phyloP scores from a whole-genome alignment of 1,284 basidiomycete species.

The Ustilago vetiveriae region DNA sequence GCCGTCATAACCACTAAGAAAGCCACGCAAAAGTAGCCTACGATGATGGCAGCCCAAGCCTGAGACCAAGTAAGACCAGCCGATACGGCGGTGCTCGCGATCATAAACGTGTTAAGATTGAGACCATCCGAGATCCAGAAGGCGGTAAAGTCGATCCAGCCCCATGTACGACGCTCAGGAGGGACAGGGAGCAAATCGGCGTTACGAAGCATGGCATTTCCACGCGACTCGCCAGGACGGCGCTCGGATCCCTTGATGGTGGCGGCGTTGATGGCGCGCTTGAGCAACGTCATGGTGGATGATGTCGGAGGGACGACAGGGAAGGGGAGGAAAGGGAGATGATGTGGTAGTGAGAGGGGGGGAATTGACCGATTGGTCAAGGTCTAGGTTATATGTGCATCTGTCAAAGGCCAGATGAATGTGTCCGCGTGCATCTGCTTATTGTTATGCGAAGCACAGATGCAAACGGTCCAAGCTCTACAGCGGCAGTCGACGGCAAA shows the following conservation, averaged over 20 bases:
- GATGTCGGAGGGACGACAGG: neutral
- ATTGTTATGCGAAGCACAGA: too few species aligned
- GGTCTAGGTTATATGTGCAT: conserved; percentile 7
- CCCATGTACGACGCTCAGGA: conserved; percentile 54
- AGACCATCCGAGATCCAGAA: conserved; percentile 64
- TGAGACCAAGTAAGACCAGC: conserved; percentile 58
- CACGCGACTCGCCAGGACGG: conserved; percentile 34
- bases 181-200: conserved; percentile 54
- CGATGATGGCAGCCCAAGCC: conserved; percentile 54
- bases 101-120: conserved; percentile 58
- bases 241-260: conserved; percentile 40
- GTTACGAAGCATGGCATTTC: conserved; percentile 46
- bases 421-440: too few species aligned
- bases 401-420: neutral
- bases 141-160: conserved; percentile 40
- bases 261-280: conserved; percentile 28
- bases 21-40: conserved; percentile 78
- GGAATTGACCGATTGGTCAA: too few species aligned
- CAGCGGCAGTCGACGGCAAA: neutral
- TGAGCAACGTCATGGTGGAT: conserved; percentile 28
- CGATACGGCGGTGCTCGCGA: conserved; percentile 35
- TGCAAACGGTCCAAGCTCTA: too few species aligned
- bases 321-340: neutral
- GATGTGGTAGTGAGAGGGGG: too few species aligned
- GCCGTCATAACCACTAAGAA: conserved; percentile 82